A percentile compares a stretch with the other conserved stretches of the same genome.
phyloP scores from a whole-genome alignment of 768 basidiomycete species.

The Boletellus ananas region DNA sequence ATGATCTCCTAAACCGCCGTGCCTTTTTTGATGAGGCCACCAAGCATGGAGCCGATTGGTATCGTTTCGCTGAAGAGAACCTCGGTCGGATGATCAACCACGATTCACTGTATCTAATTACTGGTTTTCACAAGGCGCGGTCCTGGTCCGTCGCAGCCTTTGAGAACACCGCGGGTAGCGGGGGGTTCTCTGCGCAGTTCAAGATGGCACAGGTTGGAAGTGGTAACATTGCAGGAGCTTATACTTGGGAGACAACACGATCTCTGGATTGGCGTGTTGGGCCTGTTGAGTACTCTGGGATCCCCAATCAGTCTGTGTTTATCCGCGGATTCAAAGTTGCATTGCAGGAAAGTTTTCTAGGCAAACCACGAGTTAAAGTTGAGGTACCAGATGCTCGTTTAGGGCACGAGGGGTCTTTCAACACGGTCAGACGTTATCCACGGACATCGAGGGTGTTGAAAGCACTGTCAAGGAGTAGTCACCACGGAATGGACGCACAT shows the following conservation, averaged over 20 bases:
- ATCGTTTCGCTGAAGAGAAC: constrained; percentile 20
- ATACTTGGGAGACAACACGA: constrained; percentile 8
- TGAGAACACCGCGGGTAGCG: constrained; percentile 1
- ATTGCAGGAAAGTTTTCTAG: not conserved
- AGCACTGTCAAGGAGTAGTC: not conserved
- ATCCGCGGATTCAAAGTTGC: constrained; percentile 21
- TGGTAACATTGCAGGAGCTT: constrained; percentile 3
- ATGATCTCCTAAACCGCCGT: constrained; percentile 21
- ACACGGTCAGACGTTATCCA: not conserved
- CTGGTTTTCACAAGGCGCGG: constrained; percentile 1
- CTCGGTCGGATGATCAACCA: constrained; percentile 18
- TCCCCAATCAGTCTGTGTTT: constrained; percentile 20
- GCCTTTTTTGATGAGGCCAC: constrained; percentile 20
- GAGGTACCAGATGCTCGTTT: not conserved
- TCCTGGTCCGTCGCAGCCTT: constrained; percentile 29
- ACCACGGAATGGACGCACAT: not conserved
- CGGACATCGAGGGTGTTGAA: no score
- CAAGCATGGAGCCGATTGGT: constrained; percentile 26
- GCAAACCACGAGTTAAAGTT: constrained; percentile 2
- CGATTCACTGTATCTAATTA: constrained; percentile 25
- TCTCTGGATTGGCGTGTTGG: constrained; percentile 7
- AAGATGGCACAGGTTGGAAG: not conserved
- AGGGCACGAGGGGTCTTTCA: not conserved
- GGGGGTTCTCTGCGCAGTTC: constrained; percentile 7
- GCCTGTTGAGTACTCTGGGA: not conserved